Conservation (phyloP, 2,329 filamentous ascomycete genomes). For the Penicillium sp. region DNA sequence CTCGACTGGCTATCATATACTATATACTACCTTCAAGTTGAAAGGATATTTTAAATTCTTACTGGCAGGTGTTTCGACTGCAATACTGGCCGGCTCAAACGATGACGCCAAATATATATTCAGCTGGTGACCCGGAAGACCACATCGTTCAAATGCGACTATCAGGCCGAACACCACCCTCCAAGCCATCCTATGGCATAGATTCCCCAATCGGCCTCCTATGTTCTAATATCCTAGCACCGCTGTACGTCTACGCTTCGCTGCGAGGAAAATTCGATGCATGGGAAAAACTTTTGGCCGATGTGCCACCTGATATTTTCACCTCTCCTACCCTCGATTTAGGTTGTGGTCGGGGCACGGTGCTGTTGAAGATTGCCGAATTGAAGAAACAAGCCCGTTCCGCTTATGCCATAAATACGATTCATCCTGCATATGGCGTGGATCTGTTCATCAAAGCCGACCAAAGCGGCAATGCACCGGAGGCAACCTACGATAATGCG, state of each 20-base stretch:
- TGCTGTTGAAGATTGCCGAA: conserved; percentile 2
- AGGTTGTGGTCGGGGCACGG: conserved; percentile 1
- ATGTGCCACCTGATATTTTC: background rate
- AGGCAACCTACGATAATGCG: conserved; percentile 5
- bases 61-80: too few relatives aligned
- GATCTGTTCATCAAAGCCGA: conserved; percentile 5
- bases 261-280: conserved; percentile 1
- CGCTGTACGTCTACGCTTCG: conserved; percentile 3
- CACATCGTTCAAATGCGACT: too few relatives aligned
- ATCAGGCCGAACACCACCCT: background rate
- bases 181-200: conserved; percentile 1
- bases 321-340: background rate
- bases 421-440: background rate
- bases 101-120: too few relatives aligned
- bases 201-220: conserved; percentile 1
- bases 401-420: too few relatives aligned
- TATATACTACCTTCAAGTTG: too few relatives aligned
- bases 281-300: conserved; percentile 1
- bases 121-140: too few relatives aligned
- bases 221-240: background rate
- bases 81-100: too few relatives aligned
- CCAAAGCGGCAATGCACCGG: conserved; percentile 1
- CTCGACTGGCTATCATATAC: too few relatives aligned
- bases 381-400: too few relatives aligned
- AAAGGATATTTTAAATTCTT: too few relatives aligned